These are phyloP conservation scores for Neonectria faginata DNA, from an alignment of 2,329 filamentous ascomycete genomes.

Conservation along the genomic window DNA sequence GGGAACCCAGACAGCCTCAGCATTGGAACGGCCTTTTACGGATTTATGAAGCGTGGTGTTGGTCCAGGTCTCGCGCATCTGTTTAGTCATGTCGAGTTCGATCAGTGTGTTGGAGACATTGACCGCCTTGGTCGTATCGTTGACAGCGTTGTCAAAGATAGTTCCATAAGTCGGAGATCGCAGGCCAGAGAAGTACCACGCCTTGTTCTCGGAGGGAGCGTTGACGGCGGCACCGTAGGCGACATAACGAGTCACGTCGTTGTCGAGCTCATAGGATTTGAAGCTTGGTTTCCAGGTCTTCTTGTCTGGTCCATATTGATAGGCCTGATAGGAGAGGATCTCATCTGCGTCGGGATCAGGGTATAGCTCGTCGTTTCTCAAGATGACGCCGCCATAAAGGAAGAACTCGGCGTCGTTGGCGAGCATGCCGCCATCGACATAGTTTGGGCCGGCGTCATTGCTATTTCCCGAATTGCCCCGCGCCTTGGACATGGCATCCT, in stretches of 20 bases:
- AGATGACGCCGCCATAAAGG: conserved; percentile 70
- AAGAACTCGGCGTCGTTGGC: conserved; percentile 73
- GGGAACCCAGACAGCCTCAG: conserved; percentile 80
- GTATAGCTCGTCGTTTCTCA: conserved; percentile 51
- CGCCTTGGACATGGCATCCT: conserved; percentile 59
- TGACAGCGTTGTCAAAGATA: conserved; percentile 55
- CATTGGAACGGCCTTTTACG: conserved; percentile 68
- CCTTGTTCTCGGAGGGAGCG: conserved; percentile 76
- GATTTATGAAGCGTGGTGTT: conserved; percentile 65
- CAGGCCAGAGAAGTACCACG: conserved; percentile 78
- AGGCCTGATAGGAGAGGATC: conserved; percentile 64
- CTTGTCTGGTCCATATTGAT: conserved; percentile 62
- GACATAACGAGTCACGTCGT: conserved; percentile 68
- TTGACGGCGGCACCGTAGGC: conserved; percentile 73
- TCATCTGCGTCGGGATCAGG: conserved; percentile 55
- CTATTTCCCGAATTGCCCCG: conserved; percentile 59
- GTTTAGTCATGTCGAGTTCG: conserved; percentile 67
- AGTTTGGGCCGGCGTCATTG: conserved; percentile 67
- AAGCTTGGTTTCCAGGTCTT: conserved; percentile 59
- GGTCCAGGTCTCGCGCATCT: conserved; percentile 64
- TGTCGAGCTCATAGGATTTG: conserved; percentile 53
- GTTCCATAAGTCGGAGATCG: conserved; percentile 61
- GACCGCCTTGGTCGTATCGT: conserved; percentile 53
- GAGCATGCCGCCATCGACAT: conserved; percentile 72
- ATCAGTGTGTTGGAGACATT: conserved; percentile 69